Conservation (phyloP, 768 basidiomycete genomes). For the Suillus alpinus region DNA sequence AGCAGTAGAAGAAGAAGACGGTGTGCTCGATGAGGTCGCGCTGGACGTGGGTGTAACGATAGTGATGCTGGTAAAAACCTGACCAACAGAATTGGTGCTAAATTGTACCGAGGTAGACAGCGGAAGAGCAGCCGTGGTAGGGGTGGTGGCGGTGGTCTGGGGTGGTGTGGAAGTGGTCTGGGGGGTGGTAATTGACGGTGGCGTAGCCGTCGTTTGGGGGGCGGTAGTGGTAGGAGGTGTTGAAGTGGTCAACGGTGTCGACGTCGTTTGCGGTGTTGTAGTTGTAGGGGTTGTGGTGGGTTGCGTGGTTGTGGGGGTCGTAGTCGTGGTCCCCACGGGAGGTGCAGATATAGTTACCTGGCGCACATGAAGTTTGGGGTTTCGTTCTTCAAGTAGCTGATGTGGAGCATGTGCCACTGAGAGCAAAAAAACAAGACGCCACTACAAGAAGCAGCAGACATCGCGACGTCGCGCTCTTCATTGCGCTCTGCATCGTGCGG, state of each 20-base stretch:
- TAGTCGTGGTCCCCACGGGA: constrained; percentile 1
- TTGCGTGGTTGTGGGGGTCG: constrained; percentile 7
- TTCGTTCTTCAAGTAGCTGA: constrained; percentile 14
- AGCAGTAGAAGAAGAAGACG: constrained; percentile 14
- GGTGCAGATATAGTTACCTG: neutral
- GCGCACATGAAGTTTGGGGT: constrained; percentile 15
- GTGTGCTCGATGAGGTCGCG: constrained; percentile 24
- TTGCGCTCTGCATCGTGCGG: constrained; percentile 14
- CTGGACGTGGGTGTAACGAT: constrained; percentile 16
- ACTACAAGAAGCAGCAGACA: constrained; percentile 26
- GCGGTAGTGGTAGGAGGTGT: constrained; percentile 9
- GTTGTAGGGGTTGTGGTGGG: constrained; percentile 9
- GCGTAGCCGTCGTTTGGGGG: neutral
- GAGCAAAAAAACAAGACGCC: constrained; percentile 25
- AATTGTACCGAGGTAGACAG: constrained; percentile 12
- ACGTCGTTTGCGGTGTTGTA: constrained; percentile 3
- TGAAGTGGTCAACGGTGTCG: neutral
- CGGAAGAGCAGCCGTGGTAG: constrained; percentile 1
- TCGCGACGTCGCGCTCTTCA: constrained; percentile 20
- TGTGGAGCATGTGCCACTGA: constrained; percentile 24
- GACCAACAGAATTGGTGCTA: constrained; percentile 31
- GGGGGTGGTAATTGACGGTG: constrained; percentile 3
- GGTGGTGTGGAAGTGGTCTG: constrained; percentile 4
- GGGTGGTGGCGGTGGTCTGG: constrained; percentile 2
- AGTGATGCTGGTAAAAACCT: constrained; percentile 23